Base-by-base conservation (phyloP, 768 basidiomycete genomes). In the Cystobasidiopsis lactophilus region DNA sequence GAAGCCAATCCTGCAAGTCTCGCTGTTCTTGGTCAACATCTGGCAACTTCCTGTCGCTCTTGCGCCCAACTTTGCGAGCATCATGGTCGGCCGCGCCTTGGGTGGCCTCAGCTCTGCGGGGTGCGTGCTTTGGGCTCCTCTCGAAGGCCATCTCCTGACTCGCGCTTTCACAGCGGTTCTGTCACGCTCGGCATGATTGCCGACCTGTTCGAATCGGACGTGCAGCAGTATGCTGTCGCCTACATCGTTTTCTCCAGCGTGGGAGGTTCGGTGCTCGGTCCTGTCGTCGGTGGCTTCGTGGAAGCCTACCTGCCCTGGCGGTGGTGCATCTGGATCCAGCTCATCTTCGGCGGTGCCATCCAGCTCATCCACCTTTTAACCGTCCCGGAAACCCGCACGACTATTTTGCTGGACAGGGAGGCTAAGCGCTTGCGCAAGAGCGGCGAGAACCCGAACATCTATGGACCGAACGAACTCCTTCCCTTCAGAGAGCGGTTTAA, bases 241-340 rank as follows among this genome's bases (percentile, higher is more conserved):
- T 65, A 64, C 44, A 54, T 65, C 40, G 64, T 65, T 26, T 60
- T 65, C 40, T 62, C 61, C 0, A 60, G 60, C 3, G 57, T 58
- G 2, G 56, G 56, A 14, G 64, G 64, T 1, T 48, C 44, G 19
- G 68, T 89, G 23, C 64, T 82, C 49, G 82, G 84, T 1, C 82
- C 85, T 0, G 68, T 80, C 14, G 63, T 83, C 3, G 86, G 91
- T 56, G 86, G 85, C 1, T 66, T 80, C 18, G 31, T 60, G 56
- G 58, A 59, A 58, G 35, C 39, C 58, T 18, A 31, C 33, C 29
- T 60, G 58, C 29, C 41, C 18, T 31, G 26, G 16, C 21, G 31
- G 9, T 57, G 47, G 47, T 37, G 31, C 41, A 61, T 59, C 52
- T 64, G 63, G 65, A 38, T 52, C 5, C 64, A 64, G 51, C 55